Evolutionary conservation across 1,284 basidiomycete species (phyloP), one percentile per base, ranked within the genome.

Genomic region (Heterobasidion parviporum): DNA sequence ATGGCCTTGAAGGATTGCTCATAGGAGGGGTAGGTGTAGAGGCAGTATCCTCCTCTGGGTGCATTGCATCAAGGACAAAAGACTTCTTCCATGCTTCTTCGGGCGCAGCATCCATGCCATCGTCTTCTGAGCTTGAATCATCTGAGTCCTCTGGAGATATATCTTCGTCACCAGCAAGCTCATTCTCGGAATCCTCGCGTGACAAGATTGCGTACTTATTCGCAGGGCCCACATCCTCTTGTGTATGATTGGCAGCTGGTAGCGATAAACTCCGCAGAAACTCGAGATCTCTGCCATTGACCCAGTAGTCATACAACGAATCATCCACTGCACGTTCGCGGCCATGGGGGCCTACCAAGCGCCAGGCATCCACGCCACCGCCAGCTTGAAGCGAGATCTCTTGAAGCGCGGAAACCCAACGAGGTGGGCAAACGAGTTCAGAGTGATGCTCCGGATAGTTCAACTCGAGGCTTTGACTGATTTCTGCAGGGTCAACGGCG

Each of bases 351-450:
- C 47, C 47, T n/a, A 16, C 47, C 14, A 12, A n/a, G 14, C 6
- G 48, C 63, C 63, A 66, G 18, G 61, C 62, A 0, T 63, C 65
- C 12, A 62, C 57, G 35, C 59, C 57, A 1, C 34, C 44, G 48
- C 61, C 63, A n/a, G 64, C 63, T 32, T 55, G 50, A 15, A 43
- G 41, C 14, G 38, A 26, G 1, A 20, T 51, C 12, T 52, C 34
- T 12, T 55, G 55, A 6, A 63, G 36, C 50, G 58, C 52, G 10
- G 53, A 43, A 6, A 66, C 61, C 65, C 65, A 66, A 47, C 54
- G 63, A 12, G 65, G 65, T 1, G 65, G 65, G 0, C 14, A 48
- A 9, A 26, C 43, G 26, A 66, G 48, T 8, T 45, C 43, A 6
- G 58, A 54, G 2, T 54, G 52, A 15, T 62, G 59, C 8, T 63